Conservation (phyloP, 2,329 filamentous ascomycete species). For the Diatrype stigma region DNA sequence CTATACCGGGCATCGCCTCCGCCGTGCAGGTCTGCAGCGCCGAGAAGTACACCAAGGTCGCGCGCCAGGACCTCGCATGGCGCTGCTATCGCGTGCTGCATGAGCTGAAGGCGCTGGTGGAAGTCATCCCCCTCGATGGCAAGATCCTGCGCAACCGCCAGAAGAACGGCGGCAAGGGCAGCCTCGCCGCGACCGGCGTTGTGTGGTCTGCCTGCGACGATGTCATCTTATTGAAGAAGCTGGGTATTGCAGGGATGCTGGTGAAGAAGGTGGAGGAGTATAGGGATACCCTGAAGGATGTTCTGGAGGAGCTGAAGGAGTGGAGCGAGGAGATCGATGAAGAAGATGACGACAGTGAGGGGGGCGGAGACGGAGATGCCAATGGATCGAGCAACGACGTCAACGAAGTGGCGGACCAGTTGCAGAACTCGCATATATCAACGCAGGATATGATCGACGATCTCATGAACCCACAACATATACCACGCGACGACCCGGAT, state of each 20-base stretch:
- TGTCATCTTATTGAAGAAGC: constrained; percentile 56
- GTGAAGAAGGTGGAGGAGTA: constrained; percentile 70
- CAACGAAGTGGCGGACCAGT: constrained; percentile 34
- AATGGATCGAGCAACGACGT: constrained; percentile 25
- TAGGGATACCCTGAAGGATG: constrained; percentile 72
- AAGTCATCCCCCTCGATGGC: constrained; percentile 56
- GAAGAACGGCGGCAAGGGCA: constrained; percentile 45
- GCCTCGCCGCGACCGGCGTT: constrained; percentile 65
- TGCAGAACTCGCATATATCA: constrained; percentile 30
- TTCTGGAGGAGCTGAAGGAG: constrained; percentile 79
- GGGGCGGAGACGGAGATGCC: constrained; percentile 41
- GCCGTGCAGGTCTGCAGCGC: constrained; percentile 63
- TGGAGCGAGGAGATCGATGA: constrained; percentile 73
- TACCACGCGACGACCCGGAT: constrained; percentile 61
- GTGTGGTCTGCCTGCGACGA: constrained; percentile 83
- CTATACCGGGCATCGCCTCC: constrained; percentile 71
- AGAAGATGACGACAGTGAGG: constrained; percentile 52
- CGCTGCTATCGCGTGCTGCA: constrained; percentile 56
- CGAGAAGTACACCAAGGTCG: constrained; percentile 56
- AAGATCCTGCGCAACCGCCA: constrained; percentile 44
- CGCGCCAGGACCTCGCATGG: constrained; percentile 60
- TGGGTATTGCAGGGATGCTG: constrained; percentile 68
- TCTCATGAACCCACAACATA: constrained; percentile 60
- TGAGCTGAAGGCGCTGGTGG: constrained; percentile 59
- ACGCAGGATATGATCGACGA: constrained; percentile 62